Evolutionary conservation across 192 early-diverging fungal species (phyloP).

Genomic region (Thoreauomyces humboldtii): DNA sequence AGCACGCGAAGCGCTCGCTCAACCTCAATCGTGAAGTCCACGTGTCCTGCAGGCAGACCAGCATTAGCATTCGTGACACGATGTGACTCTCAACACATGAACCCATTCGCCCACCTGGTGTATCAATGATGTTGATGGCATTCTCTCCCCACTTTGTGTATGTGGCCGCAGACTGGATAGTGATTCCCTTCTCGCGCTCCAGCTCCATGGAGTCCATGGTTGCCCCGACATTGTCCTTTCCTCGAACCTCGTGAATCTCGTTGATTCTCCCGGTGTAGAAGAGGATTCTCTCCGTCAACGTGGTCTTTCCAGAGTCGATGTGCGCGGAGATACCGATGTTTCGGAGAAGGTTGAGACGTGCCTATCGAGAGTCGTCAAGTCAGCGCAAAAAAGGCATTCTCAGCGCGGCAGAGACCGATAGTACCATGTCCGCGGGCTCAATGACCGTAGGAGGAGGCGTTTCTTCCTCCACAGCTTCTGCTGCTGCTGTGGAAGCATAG

Average conservation of each 20-base stretch:
- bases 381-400: too few relatives aligned
- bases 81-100: background rate
- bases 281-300: slow-evolving; percentile 95
- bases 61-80: background rate
- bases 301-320: slow-evolving; percentile 95
- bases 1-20: slow-evolving; percentile 91
- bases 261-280: slow-evolving; percentile 95
- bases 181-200: slow-evolving; percentile 97
- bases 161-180: slow-evolving; percentile 93
- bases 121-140: slow-evolving; percentile 92
- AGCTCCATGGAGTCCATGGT: slow-evolving; percentile 99
- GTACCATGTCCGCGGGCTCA: too few relatives aligned
- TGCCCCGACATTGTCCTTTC: slow-evolving; percentile 84
- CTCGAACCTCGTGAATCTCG: slow-evolving; percentile 75
- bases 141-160: slow-evolving; percentile 68
- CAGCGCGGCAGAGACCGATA: too few relatives aligned
- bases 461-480: too few relatives aligned
- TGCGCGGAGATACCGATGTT: slow-evolving; percentile 72
- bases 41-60: slow-evolving; percentile 84
- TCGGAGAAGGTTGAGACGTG: slow-evolving; percentile 30
- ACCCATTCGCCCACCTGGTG: slow-evolving; percentile 81
- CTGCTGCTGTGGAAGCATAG: too few relatives aligned
- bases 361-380: too few relatives aligned
- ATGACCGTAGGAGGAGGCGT: too few relatives aligned
- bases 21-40: slow-evolving; percentile 96